Evolutionary conservation across 2,329 filamentous ascomycete species (phyloP).

Genomic region (Nemania sp.): DNA sequence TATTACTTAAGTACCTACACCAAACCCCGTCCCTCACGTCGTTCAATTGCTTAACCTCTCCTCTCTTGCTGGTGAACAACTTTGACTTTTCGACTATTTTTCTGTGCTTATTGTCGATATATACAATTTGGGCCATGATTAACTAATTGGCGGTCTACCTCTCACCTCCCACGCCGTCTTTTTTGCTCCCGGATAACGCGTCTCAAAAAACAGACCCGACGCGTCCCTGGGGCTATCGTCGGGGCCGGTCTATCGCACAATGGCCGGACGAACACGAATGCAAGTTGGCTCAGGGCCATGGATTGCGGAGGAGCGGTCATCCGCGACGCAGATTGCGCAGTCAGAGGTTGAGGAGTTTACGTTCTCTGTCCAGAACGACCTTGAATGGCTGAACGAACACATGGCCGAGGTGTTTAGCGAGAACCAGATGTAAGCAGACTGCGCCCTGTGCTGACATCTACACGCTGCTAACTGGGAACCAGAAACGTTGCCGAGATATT

Average conservation of each 20-base stretch:
- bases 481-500: conserved; percentile 96
- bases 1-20: background rate
- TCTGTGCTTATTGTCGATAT: conserved; percentile 17
- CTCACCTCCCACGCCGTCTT: background rate
- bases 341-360: conserved; percentile 93
- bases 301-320: conserved; percentile 85
- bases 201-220: conserved; percentile 42
- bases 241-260: conserved; percentile 40
- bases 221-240: conserved; percentile 38
- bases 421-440: conserved; percentile 79
- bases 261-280: conserved; percentile 62
- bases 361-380: conserved; percentile 90
- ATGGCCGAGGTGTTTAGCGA: conserved; percentile 94
- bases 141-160: conserved; percentile 34
- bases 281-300: conserved; percentile 86
- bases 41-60: conserved; percentile 11
- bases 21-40: conserved; percentile 34
- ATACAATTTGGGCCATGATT: conserved; percentile 41
- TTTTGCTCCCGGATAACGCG: conserved; percentile 28
- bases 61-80: conserved; percentile 21
- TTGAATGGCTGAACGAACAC: conserved; percentile 99
- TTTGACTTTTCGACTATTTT: conserved; percentile 23
- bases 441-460: conserved; percentile 8
- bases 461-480: conserved; percentile 47
- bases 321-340: conserved; percentile 79